Base-by-base conservation (phyloP, 352 stramenopile genomes). In the Phytophthora capsici region DNA sequence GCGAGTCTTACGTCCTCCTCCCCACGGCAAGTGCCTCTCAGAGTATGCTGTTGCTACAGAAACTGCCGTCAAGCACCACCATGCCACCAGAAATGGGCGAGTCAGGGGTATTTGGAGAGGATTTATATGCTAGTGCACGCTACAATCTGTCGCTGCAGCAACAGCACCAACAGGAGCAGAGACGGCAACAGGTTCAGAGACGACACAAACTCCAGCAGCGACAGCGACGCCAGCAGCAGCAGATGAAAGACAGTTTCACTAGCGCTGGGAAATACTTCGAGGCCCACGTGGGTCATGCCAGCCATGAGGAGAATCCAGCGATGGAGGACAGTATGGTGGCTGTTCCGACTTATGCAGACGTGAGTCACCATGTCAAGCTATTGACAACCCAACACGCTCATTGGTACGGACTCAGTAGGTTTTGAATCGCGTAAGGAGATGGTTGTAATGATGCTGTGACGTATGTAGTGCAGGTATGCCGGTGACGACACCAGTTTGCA, bases 1-100 rank as follows among this genome's bases (percentile, higher is more conserved):
- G 82, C 49, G 84, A 93, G 58, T 90, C 80, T 0, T 93, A 93
- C 38, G 84, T 93, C 59, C 71, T 93, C 49, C 77, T 93, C 20
- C 84, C 84, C 26, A 88, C 83, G 17, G 78, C 78, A 14, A 82
- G 79, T 50, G 86, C 80, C 6, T 87, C 78, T 22, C 73, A 78
- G 43, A 84, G 76, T 37, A 80, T 88, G 76, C 64, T 88, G 60
- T 51, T 84, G 14, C 44, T 80, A 41, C 75, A 83, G 38, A 80
- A 80, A 54, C 46, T 75, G 23, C 64, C 71, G 20, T 55, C 46
- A 16, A 62, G 12, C 30, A 6, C 64, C 9, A 17, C 49, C 19
- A 58, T 49, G 25, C 50, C 59, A 9, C 59, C 65, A 4, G 66
- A 78, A 32, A 69, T 78, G 71, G 62, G 44, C 20, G 71, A 75